Evolutionary conservation across 331 rosid species (phyloP).

Genomic region (Saraca asoca): DNA sequence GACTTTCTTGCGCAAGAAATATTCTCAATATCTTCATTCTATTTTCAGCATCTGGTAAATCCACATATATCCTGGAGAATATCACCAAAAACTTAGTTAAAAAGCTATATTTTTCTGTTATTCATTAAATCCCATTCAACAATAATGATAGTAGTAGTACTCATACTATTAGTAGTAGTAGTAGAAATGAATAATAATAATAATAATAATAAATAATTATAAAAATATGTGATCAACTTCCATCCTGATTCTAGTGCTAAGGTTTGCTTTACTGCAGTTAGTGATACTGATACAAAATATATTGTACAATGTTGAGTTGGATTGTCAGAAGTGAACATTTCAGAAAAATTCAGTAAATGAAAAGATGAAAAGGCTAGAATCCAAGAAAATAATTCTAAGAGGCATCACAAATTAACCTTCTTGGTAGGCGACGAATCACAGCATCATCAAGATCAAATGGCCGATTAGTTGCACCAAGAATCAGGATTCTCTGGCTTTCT

Average conservation of each 20-base stretch:
- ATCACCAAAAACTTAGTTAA: conserved; percentile 32
- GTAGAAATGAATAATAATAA: too few relatives aligned
- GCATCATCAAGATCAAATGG: conserved; percentile 99
- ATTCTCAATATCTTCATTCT: conserved; percentile 89
- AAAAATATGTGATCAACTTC: too few relatives aligned
- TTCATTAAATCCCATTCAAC: conserved; percentile 21
- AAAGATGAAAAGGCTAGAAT: neutral
- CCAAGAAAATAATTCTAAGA: conserved; percentile 14
- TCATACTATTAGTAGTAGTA: too few relatives aligned
- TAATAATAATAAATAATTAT: too few relatives aligned
- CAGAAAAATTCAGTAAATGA: too few relatives aligned
- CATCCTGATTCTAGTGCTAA: neutral
- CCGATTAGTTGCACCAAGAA: conserved; percentile 96
- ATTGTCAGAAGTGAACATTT: neutral
- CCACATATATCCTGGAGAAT: conserved; percentile 77
- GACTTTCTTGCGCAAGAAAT: conserved; percentile 77
- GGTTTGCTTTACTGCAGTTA: neutral
- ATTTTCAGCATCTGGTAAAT: conserved; percentile 88
- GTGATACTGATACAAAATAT: neutral
- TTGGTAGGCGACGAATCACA: conserved; percentile 95
- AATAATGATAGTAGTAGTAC: neutral
- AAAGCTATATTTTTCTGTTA: conserved; percentile 1
- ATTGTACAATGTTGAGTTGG: neutral
- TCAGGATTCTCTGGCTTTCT: conserved; percentile 88
- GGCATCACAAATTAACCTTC: conserved; percentile 57